A percentile compares a stretch with the other conserved stretches of the same genome.
phyloP scores from a whole-genome alignment of 306 rosid species.

The Sechiopsis laciniata region DNA sequence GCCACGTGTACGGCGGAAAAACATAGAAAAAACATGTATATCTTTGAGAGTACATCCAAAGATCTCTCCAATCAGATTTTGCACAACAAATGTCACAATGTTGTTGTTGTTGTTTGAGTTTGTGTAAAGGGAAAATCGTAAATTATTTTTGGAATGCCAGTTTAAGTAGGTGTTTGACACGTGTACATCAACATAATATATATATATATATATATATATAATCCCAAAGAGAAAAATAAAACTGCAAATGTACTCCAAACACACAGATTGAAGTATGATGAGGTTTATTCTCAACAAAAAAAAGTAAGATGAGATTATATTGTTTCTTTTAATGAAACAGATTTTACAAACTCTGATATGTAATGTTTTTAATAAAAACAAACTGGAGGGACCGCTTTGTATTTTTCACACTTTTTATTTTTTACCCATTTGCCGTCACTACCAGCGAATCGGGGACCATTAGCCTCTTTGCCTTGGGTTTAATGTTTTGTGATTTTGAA shows the following conservation, averaged over 20 bases:
- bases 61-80: slow-evolving; percentile 17
- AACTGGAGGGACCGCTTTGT: not conserved
- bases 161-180: slow-evolving; percentile 14
- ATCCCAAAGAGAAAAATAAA: not conserved
- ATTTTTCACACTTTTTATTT: not conserved
- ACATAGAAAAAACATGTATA: slow-evolving; percentile 8
- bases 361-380: not conserved
- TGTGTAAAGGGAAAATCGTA: not conserved
- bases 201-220: not conserved
- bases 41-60: slow-evolving; percentile 19
- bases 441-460: not conserved
- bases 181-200: not conserved
- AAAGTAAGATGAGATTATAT: not conserved
- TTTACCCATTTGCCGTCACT: not conserved
- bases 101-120: not conserved
- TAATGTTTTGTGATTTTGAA: too few relatives aligned
- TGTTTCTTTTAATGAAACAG: slow-evolving; percentile 23
- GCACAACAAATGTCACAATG: slow-evolving; percentile 10
- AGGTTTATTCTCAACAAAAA: too few relatives aligned
- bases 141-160: not conserved
- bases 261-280: not conserved
- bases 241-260: slow-evolving; percentile 12
- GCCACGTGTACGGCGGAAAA: slow-evolving; percentile 22
- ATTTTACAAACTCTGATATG: not conserved
- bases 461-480: not conserved